Evolutionary conservation across 1,139 yeast species (phyloP).

Genomic region (Debaryomyces sp.): DNA sequence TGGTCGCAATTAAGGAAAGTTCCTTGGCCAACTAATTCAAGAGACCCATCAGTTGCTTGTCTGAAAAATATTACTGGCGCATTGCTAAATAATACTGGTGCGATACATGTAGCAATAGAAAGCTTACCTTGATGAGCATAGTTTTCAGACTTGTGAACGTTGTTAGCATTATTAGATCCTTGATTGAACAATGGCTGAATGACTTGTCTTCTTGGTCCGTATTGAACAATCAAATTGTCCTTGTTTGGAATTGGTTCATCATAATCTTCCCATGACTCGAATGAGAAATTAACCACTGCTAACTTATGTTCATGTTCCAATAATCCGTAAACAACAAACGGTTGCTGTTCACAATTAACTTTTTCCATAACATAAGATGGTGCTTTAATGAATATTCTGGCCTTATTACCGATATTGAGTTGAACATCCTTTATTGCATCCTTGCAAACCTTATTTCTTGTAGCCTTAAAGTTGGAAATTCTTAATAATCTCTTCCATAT

Average conservation of each 20-base stretch:
- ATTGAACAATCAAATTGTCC: conserved; percentile 80
- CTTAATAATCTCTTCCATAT: conserved; percentile 79
- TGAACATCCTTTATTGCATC: conserved; percentile 60
- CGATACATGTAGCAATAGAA: conserved; percentile 84
- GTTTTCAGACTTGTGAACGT: conserved; percentile 84
- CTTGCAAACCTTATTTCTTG: conserved; percentile 70
- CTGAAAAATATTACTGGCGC: conserved; percentile 80
- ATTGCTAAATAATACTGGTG: conserved; percentile 84
- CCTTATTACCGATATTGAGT: conserved; percentile 66
- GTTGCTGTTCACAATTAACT: conserved; percentile 41
- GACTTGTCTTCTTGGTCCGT: conserved; percentile 89
- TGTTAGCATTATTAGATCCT: conserved; percentile 74
- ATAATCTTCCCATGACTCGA: conserved; percentile 87
- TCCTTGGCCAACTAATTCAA: conserved; percentile 86
- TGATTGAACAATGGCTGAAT: conserved; percentile 85
- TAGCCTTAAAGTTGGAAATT: conserved; percentile 75
- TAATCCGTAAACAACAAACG: conserved; percentile 72
- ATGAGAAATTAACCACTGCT: conserved; percentile 79
- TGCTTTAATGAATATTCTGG: conserved; percentile 62
- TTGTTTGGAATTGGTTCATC: conserved; percentile 82
- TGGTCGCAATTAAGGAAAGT: conserved; percentile 87
- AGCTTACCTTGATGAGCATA: conserved; percentile 75
- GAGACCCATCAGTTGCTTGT: conserved; percentile 39
- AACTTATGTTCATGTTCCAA: conserved; percentile 85
- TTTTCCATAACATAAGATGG: conserved; percentile 53